phyloP scores from a whole-genome alignment of 2,329 filamentous ascomycete species.

The Alternaria arborescens region DNA sequence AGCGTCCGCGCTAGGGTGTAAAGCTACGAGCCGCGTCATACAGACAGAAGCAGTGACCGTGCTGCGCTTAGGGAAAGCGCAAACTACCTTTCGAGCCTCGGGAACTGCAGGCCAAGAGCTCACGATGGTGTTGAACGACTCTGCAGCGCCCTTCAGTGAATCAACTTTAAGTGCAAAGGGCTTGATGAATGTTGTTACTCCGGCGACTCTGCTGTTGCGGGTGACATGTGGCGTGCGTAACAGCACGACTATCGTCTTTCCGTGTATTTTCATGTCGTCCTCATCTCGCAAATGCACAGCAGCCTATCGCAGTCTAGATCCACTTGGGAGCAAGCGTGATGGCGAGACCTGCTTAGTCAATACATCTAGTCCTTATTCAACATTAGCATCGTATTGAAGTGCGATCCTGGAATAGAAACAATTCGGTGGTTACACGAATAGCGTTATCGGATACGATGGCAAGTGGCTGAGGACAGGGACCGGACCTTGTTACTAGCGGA shows the following conservation, averaged over 20 bases:
- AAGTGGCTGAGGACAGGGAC: background rate
- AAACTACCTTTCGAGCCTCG: background rate
- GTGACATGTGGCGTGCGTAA: background rate
- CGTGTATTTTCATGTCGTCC: background rate
- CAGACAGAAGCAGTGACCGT: background rate
- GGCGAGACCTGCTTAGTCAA: background rate
- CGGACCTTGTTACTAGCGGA: background rate
- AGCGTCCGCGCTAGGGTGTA: background rate
- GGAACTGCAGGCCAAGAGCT: background rate
- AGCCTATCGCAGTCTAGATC: background rate
- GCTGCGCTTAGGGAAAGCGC: background rate
- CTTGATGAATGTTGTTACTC: background rate
- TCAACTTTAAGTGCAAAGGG: background rate
- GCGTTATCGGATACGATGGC: background rate
- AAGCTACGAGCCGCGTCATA: background rate
- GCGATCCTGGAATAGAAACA: background rate
- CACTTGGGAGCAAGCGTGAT: background rate
- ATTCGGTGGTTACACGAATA: background rate
- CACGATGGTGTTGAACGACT: background rate
- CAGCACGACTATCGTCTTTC: background rate
- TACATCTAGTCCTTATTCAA: background rate
- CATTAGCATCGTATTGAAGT: background rate
- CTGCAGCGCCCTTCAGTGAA: background rate
- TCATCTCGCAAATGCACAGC: background rate
- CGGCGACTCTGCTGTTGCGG: background rate